A percentile compares a stretch with the other conserved stretches of the same genome.
These are phyloP conservation scores for Thelonectria rubi DNA, from an alignment of 2,329 filamentous ascomycete genomes.

Conservation along the genomic window DNA sequence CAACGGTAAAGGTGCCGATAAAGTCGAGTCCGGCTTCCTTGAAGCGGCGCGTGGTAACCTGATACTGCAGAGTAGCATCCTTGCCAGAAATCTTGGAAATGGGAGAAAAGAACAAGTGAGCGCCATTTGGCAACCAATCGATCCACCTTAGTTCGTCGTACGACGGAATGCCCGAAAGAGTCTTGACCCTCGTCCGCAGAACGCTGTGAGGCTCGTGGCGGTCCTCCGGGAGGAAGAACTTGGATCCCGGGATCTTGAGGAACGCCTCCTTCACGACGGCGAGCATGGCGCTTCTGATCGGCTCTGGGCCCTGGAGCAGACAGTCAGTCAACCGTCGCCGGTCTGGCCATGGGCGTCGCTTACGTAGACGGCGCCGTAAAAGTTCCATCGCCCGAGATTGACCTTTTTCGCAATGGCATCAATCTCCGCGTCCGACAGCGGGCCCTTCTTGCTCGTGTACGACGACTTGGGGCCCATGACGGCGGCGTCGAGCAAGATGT, in stretches of 20 bases:
- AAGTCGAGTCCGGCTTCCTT: not conserved
- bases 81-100: conserved; percentile 34
- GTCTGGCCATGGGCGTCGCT: not conserved
- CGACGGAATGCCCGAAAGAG: conserved; percentile 31
- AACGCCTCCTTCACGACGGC: conserved; percentile 30
- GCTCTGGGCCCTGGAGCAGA: conserved; percentile 25
- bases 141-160: conserved; percentile 35
- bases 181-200: conserved; percentile 28
- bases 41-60: conserved; percentile 13
- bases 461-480: conserved; percentile 23
- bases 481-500: conserved; percentile 33
- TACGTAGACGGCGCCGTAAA: conserved; percentile 35
- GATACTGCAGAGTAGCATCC: conserved; percentile 22
- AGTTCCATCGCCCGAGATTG: conserved; percentile 36
- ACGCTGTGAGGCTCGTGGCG: conserved; percentile 24
- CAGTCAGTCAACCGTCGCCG: not conserved
- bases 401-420: conserved; percentile 32
- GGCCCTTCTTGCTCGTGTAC: conserved; percentile 23
- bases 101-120: conserved; percentile 37
- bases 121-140: conserved; percentile 33
- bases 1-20: not conserved
- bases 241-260: conserved; percentile 31
- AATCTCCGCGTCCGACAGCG: conserved; percentile 23
- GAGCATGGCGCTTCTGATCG: conserved; percentile 30
- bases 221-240: conserved; percentile 36